Evolutionary conservation across 179 eudicot genomes (phyloP).

Genomic region (Vitellaria paradoxa): DNA sequence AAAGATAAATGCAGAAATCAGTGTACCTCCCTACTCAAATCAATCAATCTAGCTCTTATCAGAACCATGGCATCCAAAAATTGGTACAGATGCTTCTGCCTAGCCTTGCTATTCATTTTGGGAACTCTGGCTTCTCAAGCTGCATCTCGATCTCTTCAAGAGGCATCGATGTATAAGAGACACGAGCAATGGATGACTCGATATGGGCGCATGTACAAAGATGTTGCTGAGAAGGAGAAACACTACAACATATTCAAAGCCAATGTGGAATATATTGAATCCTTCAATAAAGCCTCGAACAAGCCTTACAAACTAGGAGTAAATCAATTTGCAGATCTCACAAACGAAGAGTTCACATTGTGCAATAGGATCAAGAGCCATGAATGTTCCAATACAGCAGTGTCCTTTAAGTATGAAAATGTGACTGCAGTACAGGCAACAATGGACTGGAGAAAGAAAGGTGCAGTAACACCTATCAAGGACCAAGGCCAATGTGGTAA

Average conservation of each 20-base stretch:
- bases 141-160: conserved; percentile 7
- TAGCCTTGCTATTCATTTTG: conserved; percentile 2
- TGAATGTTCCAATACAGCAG: neutral
- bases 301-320: conserved; percentile 11
- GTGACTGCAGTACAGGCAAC: conserved; percentile 3
- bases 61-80: neutral
- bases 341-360: conserved; percentile 3
- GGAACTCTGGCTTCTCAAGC: conserved; percentile 12
- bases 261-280: conserved; percentile 27
- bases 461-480: conserved; percentile 8
- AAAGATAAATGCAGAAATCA: neutral
- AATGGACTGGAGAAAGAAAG: conserved; percentile 20
- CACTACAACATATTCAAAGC: conserved; percentile 40
- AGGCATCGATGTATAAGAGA: conserved; percentile 21
- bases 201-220: conserved; percentile 33
- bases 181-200: conserved; percentile 31
- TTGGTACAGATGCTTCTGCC: neutral
- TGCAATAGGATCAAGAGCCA: neutral
- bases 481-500: conserved; percentile 17
- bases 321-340: no score
- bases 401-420: conserved; percentile 13
- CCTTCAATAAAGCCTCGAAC: conserved; percentile 7
- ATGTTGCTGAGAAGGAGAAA: conserved; percentile 30
- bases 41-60: no score
- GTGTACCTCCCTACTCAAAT: neutral